Evolutionary conservation across 331 rosid genomes (phyloP), one percentile per base, ranked within the genome.

Genomic region (Pyrus hybrid): DNA sequence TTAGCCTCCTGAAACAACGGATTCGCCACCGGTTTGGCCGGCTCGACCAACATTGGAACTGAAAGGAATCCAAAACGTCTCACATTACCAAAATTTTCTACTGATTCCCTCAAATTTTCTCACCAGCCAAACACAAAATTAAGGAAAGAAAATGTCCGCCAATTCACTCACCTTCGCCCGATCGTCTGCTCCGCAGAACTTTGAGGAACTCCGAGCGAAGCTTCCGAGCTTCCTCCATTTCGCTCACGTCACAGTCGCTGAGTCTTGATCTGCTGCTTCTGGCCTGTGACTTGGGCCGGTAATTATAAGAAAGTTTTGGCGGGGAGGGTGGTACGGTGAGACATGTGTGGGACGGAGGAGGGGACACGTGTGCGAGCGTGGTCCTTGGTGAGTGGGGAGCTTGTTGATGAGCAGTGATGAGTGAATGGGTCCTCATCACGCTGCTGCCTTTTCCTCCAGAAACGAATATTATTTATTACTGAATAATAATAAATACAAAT

Each of bases 41-140:
- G 67, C 21, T 92, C 84, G 47, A 88, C 91, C 6, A 75, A 32
- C 6, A 88, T 63, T 26, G 91, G 88, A 80, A 85, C 99, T 95
- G 90, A 78, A 65, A 84, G 71, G 67, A 29, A 43, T 11, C 6
- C 51, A 51, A 17, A 25, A 61, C 66, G 13, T 37, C 45, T 37
- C 45, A 37, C 45, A 9, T 37, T n/a, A 23, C 41, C 41, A 35
- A 26, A 11, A 1, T 26, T 62, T 26, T 23, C 30, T 5, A n/a
- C 28, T 2, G 13, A 8, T 22, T 57, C 26, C 29, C 63, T 57
- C 26, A 23, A 57, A 57, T 22, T 57, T 57, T 57, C 63, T 45
- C 51, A 61, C 57, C 0, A 79, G 66, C 60, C 66, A 70, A 75
- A 77, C 69, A 23, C 13, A 29, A 68, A 49, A 74, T 20, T n/a